A percentile compares a stretch with the other conserved stretches of the same genome.
These are phyloP conservation scores for Malus orientalis DNA, from an alignment of 306 rosid species.

Conservation along the genomic window DNA sequence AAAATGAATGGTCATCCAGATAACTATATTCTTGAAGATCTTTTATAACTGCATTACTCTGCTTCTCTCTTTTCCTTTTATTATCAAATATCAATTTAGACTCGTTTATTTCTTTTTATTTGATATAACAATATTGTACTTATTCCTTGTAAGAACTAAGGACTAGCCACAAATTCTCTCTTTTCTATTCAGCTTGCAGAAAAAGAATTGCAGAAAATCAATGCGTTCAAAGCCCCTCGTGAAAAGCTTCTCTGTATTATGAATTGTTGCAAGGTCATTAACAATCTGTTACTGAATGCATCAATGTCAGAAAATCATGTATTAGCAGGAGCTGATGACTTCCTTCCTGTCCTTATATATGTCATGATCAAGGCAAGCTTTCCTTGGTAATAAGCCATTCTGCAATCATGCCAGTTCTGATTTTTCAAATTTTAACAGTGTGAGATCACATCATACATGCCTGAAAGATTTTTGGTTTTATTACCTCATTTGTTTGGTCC, in stretches of 20 bases:
- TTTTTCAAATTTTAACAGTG: neutral
- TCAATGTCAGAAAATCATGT: conserved; percentile 52
- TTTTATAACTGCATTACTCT: neutral
- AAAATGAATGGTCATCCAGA: neutral
- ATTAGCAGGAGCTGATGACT: conserved; percentile 71
- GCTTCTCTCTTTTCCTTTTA: neutral
- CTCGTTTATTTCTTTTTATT: neutral
- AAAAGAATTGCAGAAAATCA: conserved; percentile 60
- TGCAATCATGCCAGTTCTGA: conserved; percentile 1
- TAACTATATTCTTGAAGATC: neutral
- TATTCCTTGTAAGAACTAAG: neutral
- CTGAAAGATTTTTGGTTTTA: neutral
- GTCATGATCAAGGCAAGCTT: conserved; percentile 79
- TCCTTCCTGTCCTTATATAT: conserved; percentile 71
- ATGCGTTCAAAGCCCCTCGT: conserved; percentile 61
- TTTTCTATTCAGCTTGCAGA: conserved; percentile 49
- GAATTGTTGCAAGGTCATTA: conserved; percentile 70
- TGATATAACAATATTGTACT: neutral
- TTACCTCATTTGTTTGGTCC: conserved; percentile 1
- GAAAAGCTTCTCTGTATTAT: conserved; percentile 58
- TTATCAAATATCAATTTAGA: neutral
- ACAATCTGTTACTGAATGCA: conserved; percentile 57
- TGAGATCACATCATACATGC: neutral
- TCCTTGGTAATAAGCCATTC: conserved; percentile 55
- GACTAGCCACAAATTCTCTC: neutral